Evolutionary conservation across 2,329 filamentous ascomycete genomes (phyloP).

Genomic region (Colletotrichum gigasporum): DNA sequence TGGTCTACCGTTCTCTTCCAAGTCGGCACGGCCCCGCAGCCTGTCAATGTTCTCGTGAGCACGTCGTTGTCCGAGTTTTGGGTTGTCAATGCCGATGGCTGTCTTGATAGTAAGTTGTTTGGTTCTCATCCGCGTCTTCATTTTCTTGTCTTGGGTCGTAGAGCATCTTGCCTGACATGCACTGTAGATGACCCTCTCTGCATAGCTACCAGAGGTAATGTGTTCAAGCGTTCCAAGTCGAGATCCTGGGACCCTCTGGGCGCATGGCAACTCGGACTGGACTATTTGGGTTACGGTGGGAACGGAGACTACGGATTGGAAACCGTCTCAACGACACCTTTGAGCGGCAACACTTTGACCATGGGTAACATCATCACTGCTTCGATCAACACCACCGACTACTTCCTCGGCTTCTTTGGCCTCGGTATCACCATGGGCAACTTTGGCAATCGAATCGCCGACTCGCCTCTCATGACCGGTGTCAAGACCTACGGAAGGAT

Average conservation of each 20-base stretch:
- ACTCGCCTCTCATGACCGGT: conserved; percentile 64
- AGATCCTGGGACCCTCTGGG: conserved; percentile 68
- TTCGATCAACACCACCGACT: conserved; percentile 64
- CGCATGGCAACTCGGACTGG: conserved; percentile 67
- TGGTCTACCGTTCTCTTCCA: conserved; percentile 77
- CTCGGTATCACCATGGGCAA: conserved; percentile 64
- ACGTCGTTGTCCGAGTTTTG: conserved; percentile 78
- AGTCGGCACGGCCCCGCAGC: conserved; percentile 54
- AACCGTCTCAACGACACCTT: conserved; percentile 52
- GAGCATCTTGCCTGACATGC: conserved; percentile 28
- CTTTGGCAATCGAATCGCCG: conserved; percentile 59
- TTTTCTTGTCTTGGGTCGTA: conserved; percentile 5
- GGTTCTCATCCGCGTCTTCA: not conserved
- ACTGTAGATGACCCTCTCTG: conserved; percentile 61
- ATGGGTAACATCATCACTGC: conserved; percentile 59
- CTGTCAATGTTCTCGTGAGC: conserved; percentile 61
- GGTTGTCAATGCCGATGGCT: conserved; percentile 70
- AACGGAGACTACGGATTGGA: conserved; percentile 74
- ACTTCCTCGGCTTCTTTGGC: conserved; percentile 64
- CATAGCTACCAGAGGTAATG: conserved; percentile 63
- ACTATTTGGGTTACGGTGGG: conserved; percentile 65
- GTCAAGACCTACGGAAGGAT: conserved; percentile 69
- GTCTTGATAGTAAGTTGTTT: conserved; percentile 55
- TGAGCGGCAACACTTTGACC: conserved; percentile 45
- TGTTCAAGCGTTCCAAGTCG: conserved; percentile 65